These are phyloP conservation scores for Suillus subluteus DNA, from an alignment of 768 basidiomycete genomes.

Conservation along the genomic window DNA sequence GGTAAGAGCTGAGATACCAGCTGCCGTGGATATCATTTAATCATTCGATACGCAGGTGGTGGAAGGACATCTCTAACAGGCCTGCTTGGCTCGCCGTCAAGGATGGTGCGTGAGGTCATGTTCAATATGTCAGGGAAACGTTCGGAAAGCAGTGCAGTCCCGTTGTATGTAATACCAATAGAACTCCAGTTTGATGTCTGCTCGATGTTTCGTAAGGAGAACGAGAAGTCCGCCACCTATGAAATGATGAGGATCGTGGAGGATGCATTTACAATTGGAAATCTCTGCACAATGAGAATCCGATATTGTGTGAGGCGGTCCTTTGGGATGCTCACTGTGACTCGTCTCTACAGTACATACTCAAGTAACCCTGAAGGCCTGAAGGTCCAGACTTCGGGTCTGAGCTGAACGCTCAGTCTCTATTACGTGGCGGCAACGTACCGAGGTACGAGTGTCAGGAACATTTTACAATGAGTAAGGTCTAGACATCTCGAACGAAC, in stretches of 20 bases:
- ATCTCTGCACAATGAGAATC: not conserved
- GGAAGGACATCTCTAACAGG: conserved; percentile 48
- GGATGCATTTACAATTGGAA: not conserved
- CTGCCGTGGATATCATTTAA: not conserved
- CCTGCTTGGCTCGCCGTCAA: conserved; percentile 45
- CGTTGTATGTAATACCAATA: not conserved
- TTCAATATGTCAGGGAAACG: not conserved
- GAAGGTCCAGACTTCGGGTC: not conserved
- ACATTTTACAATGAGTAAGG: not conserved
- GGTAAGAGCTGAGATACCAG: conserved; percentile 33
- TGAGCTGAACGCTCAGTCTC: not conserved
- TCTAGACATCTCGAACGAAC: not conserved
- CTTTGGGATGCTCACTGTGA: not conserved
- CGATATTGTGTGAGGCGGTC: not conserved
- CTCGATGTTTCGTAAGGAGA: not conserved
- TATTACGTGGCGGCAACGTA: not conserved
- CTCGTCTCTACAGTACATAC: not conserved
- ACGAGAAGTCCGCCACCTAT: not conserved
- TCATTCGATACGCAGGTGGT: conserved; percentile 46
- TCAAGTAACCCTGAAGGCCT: not conserved
- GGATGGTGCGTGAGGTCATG: conserved; percentile 23
- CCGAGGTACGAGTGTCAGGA: not conserved
- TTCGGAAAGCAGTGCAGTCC: not conserved
- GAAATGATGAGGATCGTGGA: not conserved
- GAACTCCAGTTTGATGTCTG: not conserved